phyloP scores from a whole-genome alignment of 352 stramenopile genomes.

The Phytophthora multivora region DNA sequence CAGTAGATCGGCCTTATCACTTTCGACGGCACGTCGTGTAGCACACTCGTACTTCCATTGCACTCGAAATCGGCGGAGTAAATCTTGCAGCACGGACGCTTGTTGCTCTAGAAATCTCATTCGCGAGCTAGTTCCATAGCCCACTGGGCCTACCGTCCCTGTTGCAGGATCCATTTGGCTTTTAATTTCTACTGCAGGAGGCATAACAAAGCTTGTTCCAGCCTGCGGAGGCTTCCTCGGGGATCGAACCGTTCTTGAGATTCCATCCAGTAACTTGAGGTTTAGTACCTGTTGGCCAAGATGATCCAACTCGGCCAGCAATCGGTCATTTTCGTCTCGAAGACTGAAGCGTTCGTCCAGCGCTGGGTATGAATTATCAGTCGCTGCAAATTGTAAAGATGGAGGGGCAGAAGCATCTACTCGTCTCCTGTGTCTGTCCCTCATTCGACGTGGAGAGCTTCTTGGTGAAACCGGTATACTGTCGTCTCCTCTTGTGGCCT shows the following conservation, averaged over 20 bases:
- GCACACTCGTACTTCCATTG: slow-evolving; percentile 60
- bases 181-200: slow-evolving; percentile 9
- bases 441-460: slow-evolving; percentile 23
- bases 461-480: slow-evolving; percentile 21
- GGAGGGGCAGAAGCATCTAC: slow-evolving; percentile 24
- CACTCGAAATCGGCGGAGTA: slow-evolving; percentile 50
- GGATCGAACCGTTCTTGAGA: slow-evolving; percentile 20
- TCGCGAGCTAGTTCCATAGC: slow-evolving; percentile 32
- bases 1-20: slow-evolving; percentile 48
- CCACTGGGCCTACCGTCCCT: slow-evolving; percentile 23
- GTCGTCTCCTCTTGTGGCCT: slow-evolving; percentile 14
- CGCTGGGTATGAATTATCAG: slow-evolving; percentile 20
- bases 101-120: slow-evolving; percentile 59
- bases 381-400: not conserved
- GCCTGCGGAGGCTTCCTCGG: slow-evolving; percentile 15
- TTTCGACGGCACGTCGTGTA: slow-evolving; percentile 36
- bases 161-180: slow-evolving; percentile 10
- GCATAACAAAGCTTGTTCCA: slow-evolving; percentile 1
- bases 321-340: slow-evolving; percentile 55
- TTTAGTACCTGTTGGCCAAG: slow-evolving; percentile 55
- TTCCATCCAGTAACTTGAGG: slow-evolving; percentile 39
- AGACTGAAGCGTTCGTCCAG: slow-evolving; percentile 44
- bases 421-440: slow-evolving; percentile 22
- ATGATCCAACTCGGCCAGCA: slow-evolving; percentile 44
- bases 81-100: slow-evolving; percentile 47